phyloP scores from a whole-genome alignment of 1,284 basidiomycete genomes.

The Apiotrichum akiyoshidainum region DNA sequence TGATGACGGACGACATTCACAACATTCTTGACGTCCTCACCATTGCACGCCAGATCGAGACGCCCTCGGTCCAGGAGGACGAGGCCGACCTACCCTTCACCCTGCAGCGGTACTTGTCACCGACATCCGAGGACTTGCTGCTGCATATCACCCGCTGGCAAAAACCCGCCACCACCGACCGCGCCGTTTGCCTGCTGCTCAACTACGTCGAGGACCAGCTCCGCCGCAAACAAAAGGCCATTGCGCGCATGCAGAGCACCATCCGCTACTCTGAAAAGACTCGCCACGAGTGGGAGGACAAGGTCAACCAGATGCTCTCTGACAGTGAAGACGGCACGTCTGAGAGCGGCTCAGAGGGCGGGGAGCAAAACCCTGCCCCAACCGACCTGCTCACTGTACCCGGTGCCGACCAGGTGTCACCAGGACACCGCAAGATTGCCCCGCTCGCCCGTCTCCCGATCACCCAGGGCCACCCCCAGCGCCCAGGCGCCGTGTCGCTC shows the following conservation, averaged over 20 bases:
- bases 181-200: constrained; percentile 74
- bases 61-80: constrained; percentile 86
- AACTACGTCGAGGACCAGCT: constrained; percentile 84
- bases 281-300: constrained; percentile 93
- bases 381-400: not conserved
- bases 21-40: constrained; percentile 80
- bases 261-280: constrained; percentile 97
- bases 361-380: constrained; percentile 2
- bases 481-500: not conserved
- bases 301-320: constrained; percentile 65
- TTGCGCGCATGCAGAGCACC: constrained; percentile 95
- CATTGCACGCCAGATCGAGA: constrained; percentile 74
- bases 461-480: constrained; percentile 44
- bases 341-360: constrained; percentile 37
- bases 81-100: constrained; percentile 87
- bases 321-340: constrained; percentile 57
- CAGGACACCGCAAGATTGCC: constrained; percentile 41
- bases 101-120: constrained; percentile 82
- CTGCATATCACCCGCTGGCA: constrained; percentile 76
- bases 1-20: constrained; percentile 71
- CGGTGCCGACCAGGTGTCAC: constrained; percentile 30
- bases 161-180: constrained; percentile 77
- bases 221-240: constrained; percentile 88
- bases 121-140: constrained; percentile 77
- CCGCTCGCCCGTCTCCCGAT: constrained; percentile 44